phyloP scores from a whole-genome alignment of 1,284 basidiomycete genomes.

The Naganishia cerealis region DNA sequence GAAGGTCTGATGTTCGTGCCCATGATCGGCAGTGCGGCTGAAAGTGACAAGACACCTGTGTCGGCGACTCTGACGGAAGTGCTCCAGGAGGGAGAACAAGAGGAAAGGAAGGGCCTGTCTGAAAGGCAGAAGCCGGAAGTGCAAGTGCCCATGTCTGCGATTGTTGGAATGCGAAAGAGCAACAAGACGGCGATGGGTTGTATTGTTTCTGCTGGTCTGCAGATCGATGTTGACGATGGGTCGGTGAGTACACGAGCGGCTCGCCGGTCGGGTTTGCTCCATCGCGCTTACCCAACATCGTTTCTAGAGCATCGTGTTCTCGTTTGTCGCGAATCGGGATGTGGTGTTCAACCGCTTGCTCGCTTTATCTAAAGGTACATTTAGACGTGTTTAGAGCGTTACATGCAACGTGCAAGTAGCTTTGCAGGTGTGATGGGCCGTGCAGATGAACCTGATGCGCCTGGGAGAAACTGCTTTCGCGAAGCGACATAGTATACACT shows the following conservation, averaged over 20 bases:
- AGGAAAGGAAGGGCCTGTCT: not conserved
- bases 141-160: constrained; percentile 21
- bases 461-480: not conserved
- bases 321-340: constrained; percentile 13
- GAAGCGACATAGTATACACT: not conserved
- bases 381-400: constrained; percentile 24
- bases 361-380: constrained; percentile 23
- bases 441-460: no score
- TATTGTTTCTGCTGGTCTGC: constrained; percentile 20
- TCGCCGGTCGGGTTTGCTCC: not conserved
- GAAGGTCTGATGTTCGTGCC: constrained; percentile 25
- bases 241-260: constrained; percentile 12
- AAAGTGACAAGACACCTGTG: not conserved
- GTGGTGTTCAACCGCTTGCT: constrained; percentile 54
- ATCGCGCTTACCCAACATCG: not conserved
- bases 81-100: not conserved
- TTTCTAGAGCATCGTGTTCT: constrained; percentile 2
- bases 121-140: constrained; percentile 14
- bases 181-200: constrained; percentile 26
- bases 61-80: not conserved
- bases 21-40: constrained; percentile 6
- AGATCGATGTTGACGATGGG: constrained; percentile 23
- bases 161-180: constrained; percentile 26
- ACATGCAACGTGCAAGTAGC: not conserved
- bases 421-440: no score